phyloP scores from a whole-genome alignment of 2,329 filamentous ascomycete genomes.

The Septoria linicola region DNA sequence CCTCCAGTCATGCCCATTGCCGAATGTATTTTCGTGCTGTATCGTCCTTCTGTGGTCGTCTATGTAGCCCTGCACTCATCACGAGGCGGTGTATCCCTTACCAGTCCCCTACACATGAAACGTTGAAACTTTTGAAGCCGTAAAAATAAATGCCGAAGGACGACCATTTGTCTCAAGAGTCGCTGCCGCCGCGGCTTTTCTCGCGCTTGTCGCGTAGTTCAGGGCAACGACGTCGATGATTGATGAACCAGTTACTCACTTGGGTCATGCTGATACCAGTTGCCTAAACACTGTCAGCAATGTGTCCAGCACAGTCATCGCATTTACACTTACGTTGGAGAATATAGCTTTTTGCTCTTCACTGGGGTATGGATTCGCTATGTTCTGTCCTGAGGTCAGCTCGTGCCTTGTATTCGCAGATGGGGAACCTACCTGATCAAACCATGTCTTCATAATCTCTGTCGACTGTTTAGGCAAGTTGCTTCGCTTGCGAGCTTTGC shows the following conservation, averaged over 20 bases:
- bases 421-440: constrained; percentile 34
- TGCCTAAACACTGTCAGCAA: constrained; percentile 24
- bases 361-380: constrained; percentile 41
- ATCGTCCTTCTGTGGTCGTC: too few species aligned
- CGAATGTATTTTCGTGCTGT: too few species aligned
- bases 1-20: too few species aligned
- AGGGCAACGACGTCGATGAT: constrained; percentile 40
- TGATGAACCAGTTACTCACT: constrained; percentile 45
- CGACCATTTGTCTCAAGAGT: constrained; percentile 2
- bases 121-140: background rate
- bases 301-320: background rate
- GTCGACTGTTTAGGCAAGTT: constrained; percentile 42
- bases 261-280: constrained; percentile 43
- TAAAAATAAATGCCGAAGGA: background rate
- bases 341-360: constrained; percentile 41
- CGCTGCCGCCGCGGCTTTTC: constrained; percentile 28
- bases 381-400: constrained; percentile 31
- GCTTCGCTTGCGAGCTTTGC: constrained; percentile 40
- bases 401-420: background rate
- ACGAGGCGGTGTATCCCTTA: background rate
- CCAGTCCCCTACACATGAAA: background rate
- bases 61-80: background rate
- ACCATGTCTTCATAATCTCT: constrained; percentile 44
- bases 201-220: constrained; percentile 41
- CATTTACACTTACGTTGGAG: constrained; percentile 34